Conservation (phyloP, 352 stramenopile genomes). For the Phytopythium delawarense region DNA sequence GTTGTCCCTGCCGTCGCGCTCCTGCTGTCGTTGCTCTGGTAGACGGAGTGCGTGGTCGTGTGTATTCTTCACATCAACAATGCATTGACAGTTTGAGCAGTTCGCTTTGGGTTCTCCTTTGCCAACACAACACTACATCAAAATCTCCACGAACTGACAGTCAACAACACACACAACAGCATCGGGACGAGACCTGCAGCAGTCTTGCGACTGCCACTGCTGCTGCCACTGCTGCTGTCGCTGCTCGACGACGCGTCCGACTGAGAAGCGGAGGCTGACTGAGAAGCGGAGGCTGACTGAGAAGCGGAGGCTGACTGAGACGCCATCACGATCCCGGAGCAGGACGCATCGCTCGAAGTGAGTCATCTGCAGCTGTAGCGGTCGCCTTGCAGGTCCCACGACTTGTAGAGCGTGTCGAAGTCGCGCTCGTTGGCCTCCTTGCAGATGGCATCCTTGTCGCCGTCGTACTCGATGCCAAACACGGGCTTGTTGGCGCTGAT, state of each 20-base stretch:
- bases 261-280: background rate
- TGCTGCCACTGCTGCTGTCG: background rate
- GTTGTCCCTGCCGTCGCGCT: background rate
- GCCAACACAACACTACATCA: background rate
- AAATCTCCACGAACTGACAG: background rate
- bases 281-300: too few relatives aligned
- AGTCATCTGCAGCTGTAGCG: conserved; percentile 31
- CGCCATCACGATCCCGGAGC: background rate
- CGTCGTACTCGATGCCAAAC: conserved; percentile 55
- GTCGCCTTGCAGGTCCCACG: conserved; percentile 22
- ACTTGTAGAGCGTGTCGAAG: conserved; percentile 40
- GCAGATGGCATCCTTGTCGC: conserved; percentile 22
- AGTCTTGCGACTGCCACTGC: background rate
- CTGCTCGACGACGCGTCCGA: background rate
- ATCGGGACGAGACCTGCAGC: background rate
- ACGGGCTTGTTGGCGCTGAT: conserved; percentile 47
- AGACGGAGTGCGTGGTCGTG: background rate
- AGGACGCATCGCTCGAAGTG: background rate
- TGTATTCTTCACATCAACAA: background rate
- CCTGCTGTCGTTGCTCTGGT: background rate
- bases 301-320: too few relatives aligned
- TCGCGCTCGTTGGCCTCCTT: conserved; percentile 23
- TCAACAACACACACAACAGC: background rate
- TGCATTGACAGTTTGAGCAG: background rate
- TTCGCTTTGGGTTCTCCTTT: background rate